phyloP scores from a whole-genome alignment of 148 eudicot genomes.

The Vaccinium vitisidaea region DNA sequence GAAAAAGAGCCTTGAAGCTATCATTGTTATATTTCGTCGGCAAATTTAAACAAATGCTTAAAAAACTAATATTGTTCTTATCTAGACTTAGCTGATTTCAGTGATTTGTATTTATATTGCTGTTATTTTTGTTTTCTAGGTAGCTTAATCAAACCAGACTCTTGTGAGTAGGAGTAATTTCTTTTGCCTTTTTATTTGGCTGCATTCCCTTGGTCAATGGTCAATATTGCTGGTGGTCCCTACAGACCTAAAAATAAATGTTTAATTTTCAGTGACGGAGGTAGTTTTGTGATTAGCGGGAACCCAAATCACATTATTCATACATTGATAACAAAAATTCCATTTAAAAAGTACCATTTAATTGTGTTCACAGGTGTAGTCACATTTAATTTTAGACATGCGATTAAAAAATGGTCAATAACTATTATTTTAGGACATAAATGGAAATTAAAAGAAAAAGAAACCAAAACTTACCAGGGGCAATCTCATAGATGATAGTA shows the following conservation, averaged over 20 bases:
- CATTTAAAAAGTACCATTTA: no score
- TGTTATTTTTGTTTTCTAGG: constrained; percentile 3
- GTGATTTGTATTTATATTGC: not conserved
- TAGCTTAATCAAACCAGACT: constrained; percentile 4
- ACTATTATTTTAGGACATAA: not conserved
- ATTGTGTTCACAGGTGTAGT: not conserved
- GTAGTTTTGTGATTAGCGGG: not conserved
- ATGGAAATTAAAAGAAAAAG: not conserved
- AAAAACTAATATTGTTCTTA: constrained; percentile 12
- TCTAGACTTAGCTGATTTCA: constrained; percentile 4
- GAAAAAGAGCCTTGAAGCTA: constrained; percentile 1
- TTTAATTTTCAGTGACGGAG: not conserved
- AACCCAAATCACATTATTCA: not conserved
- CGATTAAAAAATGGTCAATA: not conserved
- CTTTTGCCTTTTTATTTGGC: constrained; percentile 8
- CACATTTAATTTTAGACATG: not conserved
- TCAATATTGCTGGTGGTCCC: constrained; percentile 18
- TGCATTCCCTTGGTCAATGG: constrained; percentile 1
- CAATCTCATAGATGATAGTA: not conserved
- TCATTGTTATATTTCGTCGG: constrained; percentile 11
- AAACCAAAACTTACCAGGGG: not conserved
- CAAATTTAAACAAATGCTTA: constrained; percentile 13
- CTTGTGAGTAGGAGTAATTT: not conserved
- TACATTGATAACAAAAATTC: not conserved
- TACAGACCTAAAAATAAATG: not conserved